phyloP scores from a whole-genome alignment of 2,329 filamentous ascomycete species.

The Bipolaris gigantea region DNA sequence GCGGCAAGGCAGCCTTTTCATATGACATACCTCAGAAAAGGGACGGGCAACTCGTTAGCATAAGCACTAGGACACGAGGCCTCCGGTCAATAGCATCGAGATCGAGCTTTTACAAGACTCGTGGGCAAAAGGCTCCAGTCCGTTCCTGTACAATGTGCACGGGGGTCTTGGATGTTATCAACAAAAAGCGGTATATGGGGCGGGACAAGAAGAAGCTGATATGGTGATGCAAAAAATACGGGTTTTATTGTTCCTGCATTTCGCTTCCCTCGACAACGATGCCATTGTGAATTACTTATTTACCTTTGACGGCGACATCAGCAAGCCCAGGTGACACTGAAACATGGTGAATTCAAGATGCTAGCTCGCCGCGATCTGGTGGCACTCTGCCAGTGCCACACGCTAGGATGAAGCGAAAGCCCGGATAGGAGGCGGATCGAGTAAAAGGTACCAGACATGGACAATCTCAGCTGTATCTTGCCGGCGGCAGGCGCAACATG shows the following conservation, averaged over 20 bases:
- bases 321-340: constrained; percentile 5
- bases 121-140: constrained; percentile 12
- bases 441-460: constrained; percentile 21
- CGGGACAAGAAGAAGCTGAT: too few species aligned
- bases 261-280: constrained; percentile 3
- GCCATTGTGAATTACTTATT: constrained; percentile 10
- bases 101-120: constrained; percentile 20
- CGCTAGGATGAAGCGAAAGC: constrained; percentile 24
- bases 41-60: constrained; percentile 36
- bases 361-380: constrained; percentile 13
- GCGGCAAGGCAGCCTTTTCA: constrained; percentile 33
- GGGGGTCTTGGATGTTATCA: constrained; percentile 29
- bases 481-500: constrained; percentile 37
- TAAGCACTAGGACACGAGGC: constrained; percentile 39
- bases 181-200: constrained; percentile 12
- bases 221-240: constrained; percentile 7
- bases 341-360: constrained; percentile 5
- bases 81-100: constrained; percentile 26
- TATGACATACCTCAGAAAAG: constrained; percentile 36
- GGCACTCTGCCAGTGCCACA: constrained; percentile 9
- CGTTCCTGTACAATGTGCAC: constrained; percentile 34
- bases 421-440: constrained; percentile 25
- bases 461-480: constrained; percentile 42
- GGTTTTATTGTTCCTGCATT: constrained; percentile 23
- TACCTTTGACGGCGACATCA: constrained; percentile 10